Conservation (phyloP, 2,329 filamentous ascomycete species). For the Pseudogymnoascus sp. region DNA sequence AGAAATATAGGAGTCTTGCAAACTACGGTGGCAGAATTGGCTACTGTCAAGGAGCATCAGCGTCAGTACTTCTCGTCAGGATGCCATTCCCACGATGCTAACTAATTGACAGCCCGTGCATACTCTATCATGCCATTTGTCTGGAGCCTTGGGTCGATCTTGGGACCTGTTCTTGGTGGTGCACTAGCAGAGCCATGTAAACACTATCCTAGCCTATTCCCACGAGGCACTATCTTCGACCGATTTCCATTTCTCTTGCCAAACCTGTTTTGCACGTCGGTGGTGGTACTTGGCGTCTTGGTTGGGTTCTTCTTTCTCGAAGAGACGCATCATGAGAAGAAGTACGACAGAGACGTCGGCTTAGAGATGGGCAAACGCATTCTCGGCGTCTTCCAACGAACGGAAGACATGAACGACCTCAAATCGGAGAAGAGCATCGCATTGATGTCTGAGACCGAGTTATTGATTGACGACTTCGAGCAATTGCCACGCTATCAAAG, state of each 20-base stretch:
- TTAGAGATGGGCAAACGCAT: conserved; percentile 70
- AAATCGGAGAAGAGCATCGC: conserved; percentile 41
- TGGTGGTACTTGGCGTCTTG: conserved; percentile 67
- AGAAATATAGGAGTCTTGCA: conserved; percentile 93
- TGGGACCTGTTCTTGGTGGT: conserved; percentile 87
- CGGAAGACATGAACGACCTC: conserved; percentile 28
- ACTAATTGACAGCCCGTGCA: conserved; percentile 59
- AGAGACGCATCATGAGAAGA: conserved; percentile 84
- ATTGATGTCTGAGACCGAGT: conserved; percentile 29
- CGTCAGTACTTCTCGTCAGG: conserved; percentile 48
- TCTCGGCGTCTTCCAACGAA: conserved; percentile 26
- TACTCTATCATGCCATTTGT: conserved; percentile 98
- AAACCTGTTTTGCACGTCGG: conserved; percentile 80
- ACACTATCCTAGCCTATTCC: conserved; percentile 70
- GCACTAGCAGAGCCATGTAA: conserved; percentile 79
- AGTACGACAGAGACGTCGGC: conserved; percentile 66
- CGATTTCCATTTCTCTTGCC: conserved; percentile 83
- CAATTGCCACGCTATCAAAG: conserved; percentile 63
- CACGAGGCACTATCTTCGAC: conserved; percentile 70
- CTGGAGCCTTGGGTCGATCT: conserved; percentile 94
- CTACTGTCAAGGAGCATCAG: conserved; percentile 89
- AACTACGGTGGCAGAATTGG: conserved; percentile 88
- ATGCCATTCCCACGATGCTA: conserved; percentile 19
- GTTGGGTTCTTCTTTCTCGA: conserved; percentile 83
- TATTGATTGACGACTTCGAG: conserved; percentile 52